Base-by-base conservation (phyloP, 2,329 filamentous ascomycete species). In the Diaporthe eres region DNA sequence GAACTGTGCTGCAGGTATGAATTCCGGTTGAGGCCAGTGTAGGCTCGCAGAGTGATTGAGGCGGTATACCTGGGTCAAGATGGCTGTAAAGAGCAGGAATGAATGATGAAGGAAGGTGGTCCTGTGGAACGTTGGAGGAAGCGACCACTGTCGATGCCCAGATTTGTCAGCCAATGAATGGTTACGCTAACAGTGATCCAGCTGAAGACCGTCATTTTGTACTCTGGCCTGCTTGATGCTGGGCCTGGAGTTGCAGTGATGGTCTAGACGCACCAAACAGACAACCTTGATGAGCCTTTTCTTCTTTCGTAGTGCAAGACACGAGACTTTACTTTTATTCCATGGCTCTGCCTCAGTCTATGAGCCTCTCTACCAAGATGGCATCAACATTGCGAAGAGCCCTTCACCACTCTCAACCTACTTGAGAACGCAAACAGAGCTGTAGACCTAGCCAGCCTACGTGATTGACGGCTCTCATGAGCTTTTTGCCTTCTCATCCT, bases 381-480 rank as follows among this genome's bases (percentile, higher is more conserved):
- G 15, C 49, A 60, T 22, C 31, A 13, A 57, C 15, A 22, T 37
- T 37, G 9, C 31, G 3, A 37, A 28, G 25, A 17, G 8, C 31
- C 19, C 19, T 6, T 53, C 49, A 51, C 8, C 5, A 25, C 0
- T 17, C 6, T 17, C 7, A 10, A 10, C 0, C 22, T 55, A 0
- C 13, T 6, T 17, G 19, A 10, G 1, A 28, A 53, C 8, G 17
- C 19, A 15, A 53, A 53, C 19, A 55, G 7, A 15, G 7, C 5
- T 55, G 9, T 3, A 9, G 3, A 49, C 55, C 79, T 79, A 7
- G 12, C 79, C 80, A 28, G 51, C n/a, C 2, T 28, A 12, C 10
- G 10, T 55, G n/a, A 5, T n/a, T 34, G 17, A 19, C 31, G 3
- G 60, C 39, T 4, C 12, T 60, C 55, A 72, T 51, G 39, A n/a